Evolutionary conservation across 495 filamentous ascomycete genomes (phyloP).

Genomic region (Xylaria scruposa): DNA sequence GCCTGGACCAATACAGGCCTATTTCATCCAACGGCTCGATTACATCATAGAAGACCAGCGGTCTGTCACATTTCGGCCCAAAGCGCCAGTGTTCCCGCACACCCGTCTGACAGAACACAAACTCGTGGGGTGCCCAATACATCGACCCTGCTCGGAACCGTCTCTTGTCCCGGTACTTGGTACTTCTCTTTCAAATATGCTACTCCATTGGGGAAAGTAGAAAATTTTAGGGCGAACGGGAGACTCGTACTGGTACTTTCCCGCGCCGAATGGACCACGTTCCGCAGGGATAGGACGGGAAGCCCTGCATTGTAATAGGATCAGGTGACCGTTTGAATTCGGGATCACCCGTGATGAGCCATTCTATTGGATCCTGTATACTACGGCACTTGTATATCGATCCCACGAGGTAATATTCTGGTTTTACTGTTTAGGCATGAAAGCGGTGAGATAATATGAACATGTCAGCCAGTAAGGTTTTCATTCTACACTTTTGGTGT

Average conservation of each 20-base stretch:
- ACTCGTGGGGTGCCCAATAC: constrained; percentile 3
- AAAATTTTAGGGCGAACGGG: not conserved
- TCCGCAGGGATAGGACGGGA: constrained; percentile 18
- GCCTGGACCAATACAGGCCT: not conserved
- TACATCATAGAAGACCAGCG: not conserved
- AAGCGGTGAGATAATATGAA: not conserved
- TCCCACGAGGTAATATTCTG: not conserved
- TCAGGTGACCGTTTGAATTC: constrained; percentile 14
- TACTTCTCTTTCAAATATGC: not conserved
- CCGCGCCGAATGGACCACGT: not conserved
- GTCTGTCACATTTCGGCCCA: constrained; percentile 1
- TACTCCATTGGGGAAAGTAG: constrained; percentile 20
- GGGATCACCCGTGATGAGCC: constrained; percentile 11
- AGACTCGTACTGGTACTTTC: constrained; percentile 22
- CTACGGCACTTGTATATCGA: constrained; percentile 5
- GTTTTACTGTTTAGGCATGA: not conserved
- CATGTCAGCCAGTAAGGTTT: not conserved
- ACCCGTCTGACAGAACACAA: not conserved
- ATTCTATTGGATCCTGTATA: not conserved
- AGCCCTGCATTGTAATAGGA: constrained; percentile 14
- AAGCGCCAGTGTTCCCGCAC: not conserved
- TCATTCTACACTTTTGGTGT: not conserved
- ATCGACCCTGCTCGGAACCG: not conserved
- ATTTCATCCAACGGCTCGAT: not conserved
- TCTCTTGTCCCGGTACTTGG: constrained; percentile 6